Evolutionary conservation across 2,329 filamentous ascomycete genomes (phyloP).

Genomic region (Trichophyton mentagrophytes): DNA sequence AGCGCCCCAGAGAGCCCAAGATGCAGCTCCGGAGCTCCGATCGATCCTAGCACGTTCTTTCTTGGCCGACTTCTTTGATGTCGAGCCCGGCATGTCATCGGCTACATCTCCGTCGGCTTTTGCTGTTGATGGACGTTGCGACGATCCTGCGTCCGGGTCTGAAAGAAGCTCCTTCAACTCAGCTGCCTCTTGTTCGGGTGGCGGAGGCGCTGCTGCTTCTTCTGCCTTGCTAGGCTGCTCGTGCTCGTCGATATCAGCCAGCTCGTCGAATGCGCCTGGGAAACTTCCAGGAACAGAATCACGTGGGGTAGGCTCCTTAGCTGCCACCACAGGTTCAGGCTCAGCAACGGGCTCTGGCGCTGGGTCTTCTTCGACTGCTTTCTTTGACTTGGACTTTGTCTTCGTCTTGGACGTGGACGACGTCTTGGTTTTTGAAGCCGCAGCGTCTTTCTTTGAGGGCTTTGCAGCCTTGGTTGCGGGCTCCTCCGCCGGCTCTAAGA

Average conservation of each 20-base stretch:
- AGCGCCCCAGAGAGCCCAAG: slow-evolving; percentile 66
- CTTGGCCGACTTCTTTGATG: slow-evolving; percentile 44
- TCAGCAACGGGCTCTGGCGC: not conserved
- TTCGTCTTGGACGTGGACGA: not conserved
- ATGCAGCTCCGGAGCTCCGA: slow-evolving; percentile 51
- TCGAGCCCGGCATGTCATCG: slow-evolving; percentile 38
- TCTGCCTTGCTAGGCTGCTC: slow-evolving; percentile 19
- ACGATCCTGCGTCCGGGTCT: slow-evolving; percentile 17
- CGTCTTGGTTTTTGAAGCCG: slow-evolving; percentile 22
- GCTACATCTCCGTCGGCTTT: slow-evolving; percentile 22
- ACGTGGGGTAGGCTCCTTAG: slow-evolving; percentile 18
- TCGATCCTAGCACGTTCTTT: slow-evolving; percentile 68
- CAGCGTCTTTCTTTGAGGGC: slow-evolving; percentile 16
- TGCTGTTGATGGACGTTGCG: slow-evolving; percentile 12
- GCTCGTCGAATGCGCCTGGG: slow-evolving; percentile 35
- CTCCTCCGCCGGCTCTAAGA: not conserved
- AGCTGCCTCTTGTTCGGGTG: not conserved
- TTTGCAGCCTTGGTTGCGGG: slow-evolving; percentile 17
- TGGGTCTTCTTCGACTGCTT: not conserved
- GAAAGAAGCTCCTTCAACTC: slow-evolving; percentile 24
- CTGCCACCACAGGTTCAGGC: slow-evolving; percentile 5
- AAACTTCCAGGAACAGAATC: slow-evolving; percentile 44
- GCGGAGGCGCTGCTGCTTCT: slow-evolving; percentile 17
- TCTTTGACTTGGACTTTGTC: slow-evolving; percentile 1
- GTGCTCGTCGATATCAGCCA: slow-evolving; percentile 32